Evolutionary conservation across 768 basidiomycete genomes (phyloP).

Genomic region (Sarcomyxa edulis): DNA sequence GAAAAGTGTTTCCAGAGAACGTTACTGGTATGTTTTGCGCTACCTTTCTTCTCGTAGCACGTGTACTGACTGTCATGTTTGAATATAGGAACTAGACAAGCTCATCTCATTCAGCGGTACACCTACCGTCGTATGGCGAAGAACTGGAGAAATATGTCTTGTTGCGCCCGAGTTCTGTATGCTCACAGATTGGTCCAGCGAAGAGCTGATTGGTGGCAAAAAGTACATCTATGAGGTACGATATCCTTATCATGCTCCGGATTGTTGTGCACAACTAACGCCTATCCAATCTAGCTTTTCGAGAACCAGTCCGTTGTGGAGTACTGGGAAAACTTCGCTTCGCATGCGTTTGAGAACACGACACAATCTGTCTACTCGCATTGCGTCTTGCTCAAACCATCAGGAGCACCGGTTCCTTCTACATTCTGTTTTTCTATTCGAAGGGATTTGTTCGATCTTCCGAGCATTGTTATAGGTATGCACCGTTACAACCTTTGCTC

Average conservation of each 20-base stretch:
- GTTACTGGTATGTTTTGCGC: conserved; percentile 56
- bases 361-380: conserved; percentile 94
- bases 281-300: conserved; percentile 55
- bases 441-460: conserved; percentile 86
- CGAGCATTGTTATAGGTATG: conserved; percentile 83
- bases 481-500: conserved; percentile 1
- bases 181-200: conserved; percentile 86
- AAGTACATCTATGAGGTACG: conserved; percentile 64
- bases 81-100: conserved; percentile 84
- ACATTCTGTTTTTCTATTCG: conserved; percentile 97
- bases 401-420: conserved; percentile 79
- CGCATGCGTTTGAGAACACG: conserved; percentile 96
- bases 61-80: conserved; percentile 11
- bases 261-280: conserved; percentile 6
- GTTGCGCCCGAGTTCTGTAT: conserved; percentile 96
- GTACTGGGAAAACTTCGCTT: conserved; percentile 95
- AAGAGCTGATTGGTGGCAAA: conserved; percentile 64
- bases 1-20: conserved; percentile 95
- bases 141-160: conserved; percentile 96
- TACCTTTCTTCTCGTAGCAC: conserved; percentile 6
- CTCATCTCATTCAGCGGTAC: conserved; percentile 96
- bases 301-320: conserved; percentile 94
- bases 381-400: conserved; percentile 83
- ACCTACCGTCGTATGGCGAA: conserved; percentile 95
- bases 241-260: background rate